These are phyloP conservation scores for Colletotrichum cuscutae DNA, from an alignment of 2,329 filamentous ascomycete genomes.

Conservation along the genomic window DNA sequence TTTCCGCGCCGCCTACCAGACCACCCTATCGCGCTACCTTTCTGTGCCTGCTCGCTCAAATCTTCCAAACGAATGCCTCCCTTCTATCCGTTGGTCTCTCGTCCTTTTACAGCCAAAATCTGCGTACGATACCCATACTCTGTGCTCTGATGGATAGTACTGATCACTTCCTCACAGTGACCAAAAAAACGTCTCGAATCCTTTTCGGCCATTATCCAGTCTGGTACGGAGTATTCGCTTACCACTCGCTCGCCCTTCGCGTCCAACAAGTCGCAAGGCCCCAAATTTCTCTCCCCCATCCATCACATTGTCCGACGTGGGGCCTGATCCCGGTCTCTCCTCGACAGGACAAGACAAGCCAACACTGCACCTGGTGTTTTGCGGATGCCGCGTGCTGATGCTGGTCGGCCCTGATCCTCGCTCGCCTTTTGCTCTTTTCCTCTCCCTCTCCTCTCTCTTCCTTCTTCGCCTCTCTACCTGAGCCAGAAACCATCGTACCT, in stretches of 20 bases:
- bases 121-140: not conserved
- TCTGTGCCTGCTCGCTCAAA: not conserved
- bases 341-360: conserved; percentile 30
- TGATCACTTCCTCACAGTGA: not conserved
- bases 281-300: conserved; percentile 31
- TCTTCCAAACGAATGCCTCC: conserved; percentile 2
- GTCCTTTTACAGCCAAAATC: not conserved
- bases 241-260: conserved; percentile 6
- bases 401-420: conserved; percentile 16
- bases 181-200: not conserved
- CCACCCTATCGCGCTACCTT: not conserved
- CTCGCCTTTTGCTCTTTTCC: not conserved
- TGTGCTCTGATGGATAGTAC: too few relatives aligned
- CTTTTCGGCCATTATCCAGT: not conserved
- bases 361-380: conserved; percentile 26
- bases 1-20: conserved; percentile 22
- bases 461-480: not conserved
- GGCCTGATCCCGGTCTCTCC: conserved; percentile 26
- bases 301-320: conserved; percentile 32
- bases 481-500: not conserved
- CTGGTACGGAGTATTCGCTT: conserved; percentile 2
- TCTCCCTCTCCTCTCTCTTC: conserved; percentile 1
- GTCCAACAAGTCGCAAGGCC: conserved; percentile 16
- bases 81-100: not conserved
- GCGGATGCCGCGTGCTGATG: conserved; percentile 25